Percentiles rank a stretch among this genome's conserved stretches.
These are phyloP conservation scores for Coemansia sp. DNA, from an alignment of 192 early-diverging fungal species.

Conservation along the genomic window DNA sequence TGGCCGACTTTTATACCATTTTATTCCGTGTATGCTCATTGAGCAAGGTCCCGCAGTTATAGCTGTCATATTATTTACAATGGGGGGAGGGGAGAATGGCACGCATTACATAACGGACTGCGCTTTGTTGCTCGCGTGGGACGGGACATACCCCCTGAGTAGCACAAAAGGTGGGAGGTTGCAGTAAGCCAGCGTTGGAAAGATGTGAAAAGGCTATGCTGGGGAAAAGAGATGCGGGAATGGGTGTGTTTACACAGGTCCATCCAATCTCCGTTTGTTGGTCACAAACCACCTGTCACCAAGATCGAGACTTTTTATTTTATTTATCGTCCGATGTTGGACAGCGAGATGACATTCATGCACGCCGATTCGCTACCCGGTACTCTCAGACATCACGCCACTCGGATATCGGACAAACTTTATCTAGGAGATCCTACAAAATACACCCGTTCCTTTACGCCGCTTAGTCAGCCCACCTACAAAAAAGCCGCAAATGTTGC, in stretches of 20 bases:
- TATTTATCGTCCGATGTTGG: neutral
- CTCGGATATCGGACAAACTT: neutral
- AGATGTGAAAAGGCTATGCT: neutral
- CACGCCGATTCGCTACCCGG: neutral
- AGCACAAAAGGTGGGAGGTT: too few species aligned
- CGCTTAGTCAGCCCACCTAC: neutral
- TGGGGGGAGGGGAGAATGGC: neutral
- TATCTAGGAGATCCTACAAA: too few species aligned
- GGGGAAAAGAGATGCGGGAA: neutral
- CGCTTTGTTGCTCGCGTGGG: too few species aligned
- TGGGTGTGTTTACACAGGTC: neutral
- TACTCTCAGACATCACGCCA: neutral
- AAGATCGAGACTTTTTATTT: neutral
- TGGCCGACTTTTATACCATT: neutral
- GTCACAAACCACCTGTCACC: neutral
- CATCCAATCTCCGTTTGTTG: neutral
- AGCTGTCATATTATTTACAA: neutral
- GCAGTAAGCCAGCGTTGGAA: neutral
- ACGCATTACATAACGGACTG: too few species aligned
- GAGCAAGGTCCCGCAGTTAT: neutral
- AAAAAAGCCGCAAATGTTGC: neutral
- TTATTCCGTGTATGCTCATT: neutral
- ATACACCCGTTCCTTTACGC: too few species aligned
- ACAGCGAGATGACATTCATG: neutral
- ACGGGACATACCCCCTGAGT: too few species aligned